These are phyloP conservation scores for Epichloe coenophiala DNA, from an alignment of 2,329 filamentous ascomycete species.

Conservation along the genomic window DNA sequence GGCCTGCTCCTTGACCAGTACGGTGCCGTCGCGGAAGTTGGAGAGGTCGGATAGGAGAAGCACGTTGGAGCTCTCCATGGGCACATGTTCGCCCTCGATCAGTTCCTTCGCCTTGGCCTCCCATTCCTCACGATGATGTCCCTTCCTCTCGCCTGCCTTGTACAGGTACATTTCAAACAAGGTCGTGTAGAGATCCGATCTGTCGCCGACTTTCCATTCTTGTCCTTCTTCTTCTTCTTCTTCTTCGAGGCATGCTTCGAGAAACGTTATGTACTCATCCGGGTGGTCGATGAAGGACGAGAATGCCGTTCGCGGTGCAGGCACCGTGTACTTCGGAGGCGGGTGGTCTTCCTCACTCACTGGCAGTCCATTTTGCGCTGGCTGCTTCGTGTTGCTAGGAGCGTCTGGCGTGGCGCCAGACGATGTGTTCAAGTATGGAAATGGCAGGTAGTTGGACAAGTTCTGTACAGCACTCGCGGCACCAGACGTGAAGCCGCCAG, in stretches of 20 bases:
- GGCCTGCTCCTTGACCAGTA: constrained; percentile 85
- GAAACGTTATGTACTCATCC: constrained; percentile 79
- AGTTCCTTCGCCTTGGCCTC: constrained; percentile 81
- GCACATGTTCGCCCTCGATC: constrained; percentile 66
- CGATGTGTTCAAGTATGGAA: constrained; percentile 70
- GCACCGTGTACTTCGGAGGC: constrained; percentile 54
- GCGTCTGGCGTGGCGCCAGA: constrained; percentile 36
- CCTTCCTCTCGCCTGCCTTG: constrained; percentile 65
- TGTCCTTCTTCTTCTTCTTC: too few species aligned
- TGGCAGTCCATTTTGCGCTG: constrained; percentile 37
- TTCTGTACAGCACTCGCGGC: constrained; percentile 75
- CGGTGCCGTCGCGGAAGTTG: constrained; percentile 79
- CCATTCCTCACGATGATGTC: constrained; percentile 58
- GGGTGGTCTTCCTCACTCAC: constrained; percentile 33
- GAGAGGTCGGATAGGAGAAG: constrained; percentile 84
- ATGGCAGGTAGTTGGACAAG: constrained; percentile 65
- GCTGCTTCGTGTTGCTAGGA: constrained; percentile 34
- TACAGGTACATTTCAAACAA: constrained; percentile 97
- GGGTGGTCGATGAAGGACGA: constrained; percentile 94
- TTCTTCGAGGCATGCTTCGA: constrained; percentile 74
- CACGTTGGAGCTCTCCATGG: constrained; percentile 91
- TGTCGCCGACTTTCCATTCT: constrained; percentile 58
- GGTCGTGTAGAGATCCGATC: constrained; percentile 81
- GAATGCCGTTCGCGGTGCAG: constrained; percentile 78
- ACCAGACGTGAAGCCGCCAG: constrained; percentile 35